Base-by-base conservation (phyloP, 169 alveolate species). In the Eimeria praecox region DNA sequence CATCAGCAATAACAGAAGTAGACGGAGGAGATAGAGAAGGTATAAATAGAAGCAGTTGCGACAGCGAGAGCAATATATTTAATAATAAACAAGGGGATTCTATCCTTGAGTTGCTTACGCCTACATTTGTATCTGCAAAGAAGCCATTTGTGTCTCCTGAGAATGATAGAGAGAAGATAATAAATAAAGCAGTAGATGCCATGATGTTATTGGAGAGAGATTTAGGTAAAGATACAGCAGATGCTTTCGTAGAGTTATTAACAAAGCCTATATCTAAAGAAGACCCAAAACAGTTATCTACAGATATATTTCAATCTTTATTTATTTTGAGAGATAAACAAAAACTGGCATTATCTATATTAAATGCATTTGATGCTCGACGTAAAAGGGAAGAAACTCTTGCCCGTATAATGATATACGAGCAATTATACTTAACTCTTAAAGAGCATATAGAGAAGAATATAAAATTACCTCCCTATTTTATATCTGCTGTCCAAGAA, bases 231-330 rank as follows among this genome's bases (percentile, higher is more conserved):
- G 69, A 46, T 1, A 71, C 71, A 3, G 69, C 90, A 80, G 44
- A 80, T 44, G 90, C 52, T 18, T 80, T 80, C 27, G 14, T 44
- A 27, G 90, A 44, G 44, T 49, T 80, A 14, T 5, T 80, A n/a
- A 80, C 66, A 4, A 80, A 80, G 90, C 46, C 9, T 69, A 44
- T 80, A 44, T 49, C 90, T 4, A 80, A 80, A 46, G 71, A 42
- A 27, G 59, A 52, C 62, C 69, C 44, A 16, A 52, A 44, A 46
- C 14, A 20, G 6, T n/a, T 2, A 71, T 75, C 62, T 8, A 80
- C 90, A 3, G 90, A 80, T 27, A 9, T 16, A 9, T 54, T 80
- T 6, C 35, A 52, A n/a, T 22, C 90, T 33, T 16, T 14, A 14
- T 0, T 49, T 12, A 12, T 46, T 20, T 69, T 46, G 40, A 80